Base-by-base conservation (phyloP, 2,329 filamentous ascomycete genomes). In the Paecilomyces sp. region DNA sequence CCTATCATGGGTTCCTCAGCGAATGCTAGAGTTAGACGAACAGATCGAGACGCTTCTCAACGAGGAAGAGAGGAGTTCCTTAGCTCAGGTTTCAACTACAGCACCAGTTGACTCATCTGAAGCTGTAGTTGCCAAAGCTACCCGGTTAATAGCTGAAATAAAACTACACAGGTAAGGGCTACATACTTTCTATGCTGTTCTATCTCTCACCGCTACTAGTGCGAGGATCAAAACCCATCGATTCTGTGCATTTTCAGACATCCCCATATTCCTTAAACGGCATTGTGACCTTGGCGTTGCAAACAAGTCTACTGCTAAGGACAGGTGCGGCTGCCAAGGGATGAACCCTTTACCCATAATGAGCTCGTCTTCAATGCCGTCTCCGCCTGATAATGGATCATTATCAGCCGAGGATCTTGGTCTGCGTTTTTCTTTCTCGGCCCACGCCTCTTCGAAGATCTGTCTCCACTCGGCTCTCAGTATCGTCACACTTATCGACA, bases 161-260 rank as follows among this genome's bases (percentile, higher is more conserved):
- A 70, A 71, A 52, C 57, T 72, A 54, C 63, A 64, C 41, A 65
- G 61, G 65, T 65, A 60, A 22, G 53, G 36, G 24, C 31, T 31
- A n/a, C 3, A 8, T 34, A 8, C 55, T 24, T 9, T 8, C 50
- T 34, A 22, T 13, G 24, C 11, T 33, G 11, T 15, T 22, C 8
- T 50, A 28, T 3, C 3, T 15, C 58, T 54, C 6, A 58, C 30
- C 31, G 12, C 24, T 28, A 12, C 4, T 30, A 72, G 68, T 31
- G 68, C 69, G 18, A 63, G 66, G 15, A 68, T 72, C 34, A 72
- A 71, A 60, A 55, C 68, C 6, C 68, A 72, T 57, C 65, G 69
- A 15, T 67, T 69, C 34, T 64, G 65, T 15, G 70, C 70, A 11
- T 72, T 72, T 57, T 64, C 62, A 55, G 69, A 71, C 36, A 59